Evolutionary conservation across 169 alveolate genomes (phyloP).

Genomic region (Perkinsus marinus): DNA sequence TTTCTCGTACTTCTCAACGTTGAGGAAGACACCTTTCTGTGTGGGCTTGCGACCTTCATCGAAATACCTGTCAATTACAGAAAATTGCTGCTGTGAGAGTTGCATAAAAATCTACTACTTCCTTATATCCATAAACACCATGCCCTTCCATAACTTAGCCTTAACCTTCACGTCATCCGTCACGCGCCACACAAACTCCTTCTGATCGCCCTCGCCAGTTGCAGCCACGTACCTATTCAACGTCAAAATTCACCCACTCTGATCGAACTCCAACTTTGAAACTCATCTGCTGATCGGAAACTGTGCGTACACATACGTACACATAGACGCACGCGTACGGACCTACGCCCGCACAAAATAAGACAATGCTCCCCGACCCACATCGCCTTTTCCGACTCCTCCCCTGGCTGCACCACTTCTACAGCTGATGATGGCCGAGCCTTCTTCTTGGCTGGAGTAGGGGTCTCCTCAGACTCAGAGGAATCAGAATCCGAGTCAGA

Average conservation of each 20-base stretch:
- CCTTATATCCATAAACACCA: background rate
- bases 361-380: background rate
- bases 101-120: background rate
- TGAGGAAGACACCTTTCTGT: background rate
- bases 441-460: background rate
- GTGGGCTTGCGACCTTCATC: background rate
- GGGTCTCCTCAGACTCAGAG: background rate
- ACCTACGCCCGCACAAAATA: no score
- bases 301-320: no score
- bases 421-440: background rate
- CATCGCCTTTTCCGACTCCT: background rate
- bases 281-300: no score
- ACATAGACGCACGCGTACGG: no score
- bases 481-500: background rate
- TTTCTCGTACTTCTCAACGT: background rate
- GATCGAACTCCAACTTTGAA: background rate
- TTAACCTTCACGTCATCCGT: background rate
- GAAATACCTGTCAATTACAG: background rate
- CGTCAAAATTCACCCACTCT: background rate
- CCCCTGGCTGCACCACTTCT: background rate
- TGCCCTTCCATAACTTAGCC: background rate
- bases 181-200: background rate
- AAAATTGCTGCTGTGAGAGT: background rate
- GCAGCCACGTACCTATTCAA: background rate
- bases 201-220: background rate